A percentile compares a stretch with the other conserved stretches of the same genome.
Conservation (phyloP, 768 basidiomycete species). For the Hypsizygus marmoreus region DNA sequence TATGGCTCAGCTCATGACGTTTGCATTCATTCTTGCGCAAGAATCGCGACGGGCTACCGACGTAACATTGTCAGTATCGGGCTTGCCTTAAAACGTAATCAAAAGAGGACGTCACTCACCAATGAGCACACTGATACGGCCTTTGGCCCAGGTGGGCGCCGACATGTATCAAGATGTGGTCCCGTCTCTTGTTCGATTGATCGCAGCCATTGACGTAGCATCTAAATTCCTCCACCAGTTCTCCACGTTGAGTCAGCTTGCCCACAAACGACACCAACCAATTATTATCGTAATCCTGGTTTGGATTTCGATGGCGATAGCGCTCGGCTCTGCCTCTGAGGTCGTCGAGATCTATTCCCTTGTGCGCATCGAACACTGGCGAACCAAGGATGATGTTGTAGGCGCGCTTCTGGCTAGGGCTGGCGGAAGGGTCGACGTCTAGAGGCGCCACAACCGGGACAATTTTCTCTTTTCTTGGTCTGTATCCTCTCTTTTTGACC, state of each 20-base stretch:
- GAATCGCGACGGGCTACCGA: conserved; percentile 59
- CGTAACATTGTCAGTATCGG: conserved; percentile 3
- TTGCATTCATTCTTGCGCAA: conserved; percentile 79
- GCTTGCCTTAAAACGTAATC: too few species aligned
- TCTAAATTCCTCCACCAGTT: conserved; percentile 59
- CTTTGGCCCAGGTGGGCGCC: conserved; percentile 72
- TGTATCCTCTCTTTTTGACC: conserved; percentile 5
- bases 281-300: conserved; percentile 58
- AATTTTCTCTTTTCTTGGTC: conserved; percentile 1
- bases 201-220: conserved; percentile 69
- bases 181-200: conserved; percentile 70
- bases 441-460: neutral
- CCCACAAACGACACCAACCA: conserved; percentile 74
- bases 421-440: neutral
- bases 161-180: conserved; percentile 75
- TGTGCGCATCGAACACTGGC: conserved; percentile 65
- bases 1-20: conserved; percentile 70
- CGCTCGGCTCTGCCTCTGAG: conserved; percentile 56
- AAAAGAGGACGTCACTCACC: conserved; percentile 43
- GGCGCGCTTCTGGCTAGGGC: conserved; percentile 3
- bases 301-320: conserved; percentile 55
- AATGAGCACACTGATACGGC: conserved; percentile 63
- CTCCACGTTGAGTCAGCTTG: conserved; percentile 58
- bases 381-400: conserved; percentile 39
- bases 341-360: conserved; percentile 55